These are phyloP conservation scores for Hymenoscyphus fructigenus DNA, from an alignment of 2,329 filamentous ascomycete species.

Conservation along the genomic window DNA sequence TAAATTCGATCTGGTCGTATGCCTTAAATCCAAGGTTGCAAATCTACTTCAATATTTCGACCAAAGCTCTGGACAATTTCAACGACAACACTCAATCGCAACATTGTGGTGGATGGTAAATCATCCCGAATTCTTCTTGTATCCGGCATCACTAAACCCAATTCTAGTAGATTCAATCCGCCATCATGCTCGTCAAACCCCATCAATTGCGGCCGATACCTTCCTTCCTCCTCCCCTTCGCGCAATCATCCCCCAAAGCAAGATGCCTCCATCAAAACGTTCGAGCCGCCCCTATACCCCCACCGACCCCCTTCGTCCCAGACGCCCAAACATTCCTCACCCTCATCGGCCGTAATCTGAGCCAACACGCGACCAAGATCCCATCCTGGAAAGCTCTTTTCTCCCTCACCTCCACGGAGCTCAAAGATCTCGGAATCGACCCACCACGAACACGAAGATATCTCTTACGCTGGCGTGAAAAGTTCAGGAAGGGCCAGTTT, in stretches of 20 bases:
- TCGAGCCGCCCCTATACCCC: slow-evolving; percentile 52
- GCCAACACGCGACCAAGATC: slow-evolving; percentile 81
- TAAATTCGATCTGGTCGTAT: too few species aligned
- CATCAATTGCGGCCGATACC: slow-evolving; percentile 32
- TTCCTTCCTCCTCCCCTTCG: slow-evolving; percentile 35
- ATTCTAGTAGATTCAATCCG: slow-evolving; percentile 7
- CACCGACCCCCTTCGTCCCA: slow-evolving; percentile 81
- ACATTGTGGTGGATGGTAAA: slow-evolving; percentile 5
- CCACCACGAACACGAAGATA: slow-evolving; percentile 80
- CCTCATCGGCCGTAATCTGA: slow-evolving; percentile 84
- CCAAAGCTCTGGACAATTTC: slow-evolving; percentile 10
- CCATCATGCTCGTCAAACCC: slow-evolving; percentile 34
- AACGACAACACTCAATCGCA: slow-evolving; percentile 15
- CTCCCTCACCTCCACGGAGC: slow-evolving; percentile 71
- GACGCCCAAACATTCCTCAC: slow-evolving; percentile 83
- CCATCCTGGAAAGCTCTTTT: slow-evolving; percentile 90
- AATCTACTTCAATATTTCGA: neutral
- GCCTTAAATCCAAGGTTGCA: too few species aligned
- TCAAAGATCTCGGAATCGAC: slow-evolving; percentile 83
- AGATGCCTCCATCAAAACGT: slow-evolving; percentile 42
- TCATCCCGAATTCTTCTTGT: too few species aligned
- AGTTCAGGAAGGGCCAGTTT: slow-evolving; percentile 73
- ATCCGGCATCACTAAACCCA: slow-evolving; percentile 6
- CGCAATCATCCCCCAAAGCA: slow-evolving; percentile 31
- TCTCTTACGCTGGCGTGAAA: slow-evolving; percentile 82